Conservation (phyloP, 2,329 filamentous ascomycete species). For the Lachnellula cervina region DNA sequence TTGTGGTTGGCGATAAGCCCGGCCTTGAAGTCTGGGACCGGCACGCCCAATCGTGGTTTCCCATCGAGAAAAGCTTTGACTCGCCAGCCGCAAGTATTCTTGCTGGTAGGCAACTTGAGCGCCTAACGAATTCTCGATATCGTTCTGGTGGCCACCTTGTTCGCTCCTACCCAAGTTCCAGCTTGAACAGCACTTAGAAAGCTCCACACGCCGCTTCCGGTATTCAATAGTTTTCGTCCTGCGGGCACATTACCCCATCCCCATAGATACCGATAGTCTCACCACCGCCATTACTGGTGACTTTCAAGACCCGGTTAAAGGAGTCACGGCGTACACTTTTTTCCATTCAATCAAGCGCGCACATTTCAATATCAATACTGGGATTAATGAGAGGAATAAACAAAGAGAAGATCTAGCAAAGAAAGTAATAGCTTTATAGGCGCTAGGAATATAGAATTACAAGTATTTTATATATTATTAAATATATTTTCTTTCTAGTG, state of each 20-base stretch:
- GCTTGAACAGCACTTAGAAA: neutral
- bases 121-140: slow-evolving; percentile 22
- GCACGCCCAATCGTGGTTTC: slow-evolving; percentile 13
- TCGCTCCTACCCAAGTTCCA: slow-evolving; percentile 14
- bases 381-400: slow-evolving; percentile 16
- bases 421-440: neutral
- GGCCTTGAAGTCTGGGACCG: slow-evolving; percentile 25
- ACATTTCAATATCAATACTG: slow-evolving; percentile 26
- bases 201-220: slow-evolving; percentile 5
- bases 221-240: slow-evolving; percentile 28
- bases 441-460: too few relatives aligned
- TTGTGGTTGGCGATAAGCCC: slow-evolving; percentile 25
- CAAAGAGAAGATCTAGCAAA: slow-evolving; percentile 20
- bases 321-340: slow-evolving; percentile 16
- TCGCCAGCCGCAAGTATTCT: slow-evolving; percentile 17
- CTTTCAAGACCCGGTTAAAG: slow-evolving; percentile 15
- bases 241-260: slow-evolving; percentile 20
- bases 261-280: slow-evolving; percentile 21
- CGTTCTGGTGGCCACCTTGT: slow-evolving; percentile 22
- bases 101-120: slow-evolving; percentile 23
- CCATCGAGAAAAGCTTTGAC: slow-evolving; percentile 20
- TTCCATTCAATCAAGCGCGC: slow-evolving; percentile 16
- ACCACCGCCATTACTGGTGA: slow-evolving; percentile 23
- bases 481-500: too few relatives aligned
- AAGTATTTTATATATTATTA: too few relatives aligned